Percentiles rank a stretch among this genome's conserved stretches.
phyloP scores from a whole-genome alignment of 331 rosid genomes.

The Dryas integrifolia region DNA sequence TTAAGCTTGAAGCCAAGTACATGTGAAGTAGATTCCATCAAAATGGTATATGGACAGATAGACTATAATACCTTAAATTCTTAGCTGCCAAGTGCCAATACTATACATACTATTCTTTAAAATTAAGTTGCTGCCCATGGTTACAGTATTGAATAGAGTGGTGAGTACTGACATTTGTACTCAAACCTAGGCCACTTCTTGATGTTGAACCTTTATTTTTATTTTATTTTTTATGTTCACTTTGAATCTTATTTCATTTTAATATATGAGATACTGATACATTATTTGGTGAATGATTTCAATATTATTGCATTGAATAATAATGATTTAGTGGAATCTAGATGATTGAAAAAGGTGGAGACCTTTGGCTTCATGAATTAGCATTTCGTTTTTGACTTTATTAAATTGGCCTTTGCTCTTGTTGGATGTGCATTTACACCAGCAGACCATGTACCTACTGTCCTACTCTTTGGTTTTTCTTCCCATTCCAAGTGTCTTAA shows the following conservation, averaged over 20 bases:
- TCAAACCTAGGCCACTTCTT: too few relatives aligned
- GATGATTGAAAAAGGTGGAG: slow-evolving; percentile 8
- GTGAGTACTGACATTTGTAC: too few relatives aligned
- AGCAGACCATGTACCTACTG: not conserved
- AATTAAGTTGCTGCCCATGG: not conserved
- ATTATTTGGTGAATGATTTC: too few relatives aligned
- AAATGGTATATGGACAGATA: not conserved
- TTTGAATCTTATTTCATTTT: too few relatives aligned
- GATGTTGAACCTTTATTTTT: too few relatives aligned
- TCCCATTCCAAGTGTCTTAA: not conserved
- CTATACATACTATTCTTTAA: not conserved
- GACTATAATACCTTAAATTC: too few relatives aligned
- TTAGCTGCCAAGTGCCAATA: too few relatives aligned
- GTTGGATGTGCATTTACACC: slow-evolving; percentile 7
- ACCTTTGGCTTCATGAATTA: slow-evolving; percentile 11
- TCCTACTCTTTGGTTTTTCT: slow-evolving; percentile 2
- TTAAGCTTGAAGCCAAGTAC: slow-evolving; percentile 2
- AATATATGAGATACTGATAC: too few relatives aligned
- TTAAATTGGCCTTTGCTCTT: slow-evolving; percentile 17
- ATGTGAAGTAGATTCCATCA: slow-evolving; percentile 15
- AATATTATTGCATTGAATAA: too few relatives aligned
- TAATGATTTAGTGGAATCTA: not conserved
- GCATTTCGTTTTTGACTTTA: slow-evolving; percentile 24
- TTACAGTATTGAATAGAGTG: not conserved
- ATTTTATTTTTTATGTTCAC: too few relatives aligned